These are phyloP conservation scores for Colletotrichum destructivum DNA, from an alignment of 2,329 filamentous ascomycete species.

Conservation along the genomic window DNA sequence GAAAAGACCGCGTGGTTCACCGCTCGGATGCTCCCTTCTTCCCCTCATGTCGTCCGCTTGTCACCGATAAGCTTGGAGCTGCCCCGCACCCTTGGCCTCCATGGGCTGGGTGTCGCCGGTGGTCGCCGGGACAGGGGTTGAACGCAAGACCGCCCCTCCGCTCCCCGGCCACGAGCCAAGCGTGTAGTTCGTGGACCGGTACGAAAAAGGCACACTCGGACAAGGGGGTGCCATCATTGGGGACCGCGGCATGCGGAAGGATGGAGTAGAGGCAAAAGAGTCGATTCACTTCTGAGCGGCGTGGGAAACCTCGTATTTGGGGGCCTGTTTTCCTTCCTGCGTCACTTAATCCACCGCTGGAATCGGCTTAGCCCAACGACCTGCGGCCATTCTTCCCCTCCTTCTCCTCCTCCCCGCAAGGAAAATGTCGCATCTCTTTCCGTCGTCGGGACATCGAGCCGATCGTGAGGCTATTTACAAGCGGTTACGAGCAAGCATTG, in stretches of 20 bases:
- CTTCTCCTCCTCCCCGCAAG: neutral
- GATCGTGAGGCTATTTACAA: neutral
- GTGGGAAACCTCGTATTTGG: neutral
- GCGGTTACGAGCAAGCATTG: neutral
- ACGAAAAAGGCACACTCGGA: neutral
- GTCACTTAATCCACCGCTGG: neutral
- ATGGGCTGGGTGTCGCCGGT: neutral
- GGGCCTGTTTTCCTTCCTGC: neutral
- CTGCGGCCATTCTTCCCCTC: too few species aligned
- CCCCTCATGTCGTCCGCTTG: neutral
- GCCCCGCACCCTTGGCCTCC: neutral
- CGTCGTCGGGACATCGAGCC: neutral
- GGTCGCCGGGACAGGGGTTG: neutral
- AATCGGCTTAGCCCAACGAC: neutral
- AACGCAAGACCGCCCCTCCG: neutral
- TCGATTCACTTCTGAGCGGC: too few species aligned
- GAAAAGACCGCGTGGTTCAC: neutral
- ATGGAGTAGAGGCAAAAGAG: neutral
- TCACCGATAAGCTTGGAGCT: neutral
- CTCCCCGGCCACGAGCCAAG: conserved; percentile 1
- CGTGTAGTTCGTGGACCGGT: neutral
- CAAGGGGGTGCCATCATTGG: neutral
- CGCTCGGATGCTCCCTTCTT: neutral
- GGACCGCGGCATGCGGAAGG: neutral
- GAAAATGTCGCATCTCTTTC: neutral